These are phyloP conservation scores for Umbelopsis isabellina DNA, from an alignment of 192 early-diverging fungal genomes.

Conservation along the genomic window DNA sequence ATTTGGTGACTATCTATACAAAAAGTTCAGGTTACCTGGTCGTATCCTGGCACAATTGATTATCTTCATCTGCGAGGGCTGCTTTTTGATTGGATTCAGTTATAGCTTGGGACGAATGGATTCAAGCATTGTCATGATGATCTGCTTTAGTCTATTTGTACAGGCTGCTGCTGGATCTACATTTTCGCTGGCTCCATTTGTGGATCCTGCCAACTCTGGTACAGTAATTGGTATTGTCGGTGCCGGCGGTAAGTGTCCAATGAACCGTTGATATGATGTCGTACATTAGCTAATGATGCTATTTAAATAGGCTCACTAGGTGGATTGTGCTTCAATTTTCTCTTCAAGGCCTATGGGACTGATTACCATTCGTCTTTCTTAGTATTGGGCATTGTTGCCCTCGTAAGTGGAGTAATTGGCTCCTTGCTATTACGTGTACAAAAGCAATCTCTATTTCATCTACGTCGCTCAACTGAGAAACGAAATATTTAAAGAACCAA, in stretches of 20 bases:
- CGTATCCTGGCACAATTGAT: conserved; percentile 51
- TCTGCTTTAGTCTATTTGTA: conserved; percentile 57
- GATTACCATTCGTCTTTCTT: conserved; percentile 40
- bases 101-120: conserved; percentile 37
- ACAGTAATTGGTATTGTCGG: conserved; percentile 61
- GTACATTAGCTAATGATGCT: not conserved
- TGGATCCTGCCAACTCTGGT: conserved; percentile 49
- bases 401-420: conserved; percentile 27
- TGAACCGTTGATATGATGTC: not conserved
- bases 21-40: conserved; percentile 42
- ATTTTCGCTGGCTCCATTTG: conserved; percentile 65
- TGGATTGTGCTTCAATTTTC: conserved; percentile 55
- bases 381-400: conserved; percentile 50
- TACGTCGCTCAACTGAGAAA: too few relatives aligned
- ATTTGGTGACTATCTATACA: conserved; percentile 50
- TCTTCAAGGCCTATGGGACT: conserved; percentile 49
- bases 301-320: conserved; percentile 35
- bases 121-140: conserved; percentile 46
- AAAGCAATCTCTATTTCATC: not conserved
- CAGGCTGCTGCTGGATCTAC: conserved; percentile 62
- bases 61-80: conserved; percentile 49
- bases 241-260: conserved; percentile 53
- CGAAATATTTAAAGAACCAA: too few relatives aligned
- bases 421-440: conserved; percentile 13
- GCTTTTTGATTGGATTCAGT: conserved; percentile 55